A percentile compares a stretch with the other conserved stretches of the same genome.
Evolutionary conservation across 768 basidiomycete genomes (phyloP).

Genomic region (Boletellus sp.): DNA sequence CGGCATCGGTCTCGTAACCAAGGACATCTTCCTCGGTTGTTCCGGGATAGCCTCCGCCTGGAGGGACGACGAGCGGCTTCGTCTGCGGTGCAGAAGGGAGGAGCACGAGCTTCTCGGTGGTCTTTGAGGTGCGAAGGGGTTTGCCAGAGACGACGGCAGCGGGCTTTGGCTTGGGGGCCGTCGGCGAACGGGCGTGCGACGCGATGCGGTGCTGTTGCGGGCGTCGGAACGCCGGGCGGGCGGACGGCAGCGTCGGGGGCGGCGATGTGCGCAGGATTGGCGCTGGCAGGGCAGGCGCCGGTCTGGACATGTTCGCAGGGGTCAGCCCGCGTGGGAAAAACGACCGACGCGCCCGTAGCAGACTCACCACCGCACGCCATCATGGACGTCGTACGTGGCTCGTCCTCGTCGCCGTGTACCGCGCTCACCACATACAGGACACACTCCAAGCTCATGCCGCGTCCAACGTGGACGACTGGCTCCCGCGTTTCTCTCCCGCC

Average conservation of each 20-base stretch:
- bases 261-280: constrained; percentile 12
- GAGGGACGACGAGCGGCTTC: constrained; percentile 47
- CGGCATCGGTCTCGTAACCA: constrained; percentile 64
- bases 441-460: not conserved
- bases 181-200: constrained; percentile 12
- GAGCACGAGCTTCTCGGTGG: constrained; percentile 84
- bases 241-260: constrained; percentile 23
- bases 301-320: constrained; percentile 16
- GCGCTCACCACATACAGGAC: constrained; percentile 14
- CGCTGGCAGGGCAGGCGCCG: not conserved
- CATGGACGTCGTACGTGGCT: constrained; percentile 29
- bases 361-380: no score
- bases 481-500: constrained; percentile 45
- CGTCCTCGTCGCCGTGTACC: not conserved
- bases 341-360: not conserved
- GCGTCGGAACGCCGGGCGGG: constrained; percentile 22
- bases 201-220: constrained; percentile 20
- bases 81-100: constrained; percentile 90
- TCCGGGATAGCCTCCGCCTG: constrained; percentile 11
- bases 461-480: constrained; percentile 24
- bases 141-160: constrained; percentile 35
- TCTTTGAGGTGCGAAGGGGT: constrained; percentile 81
- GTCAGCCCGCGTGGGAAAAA: not conserved
- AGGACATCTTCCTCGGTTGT: constrained; percentile 45
- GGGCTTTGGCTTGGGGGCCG: constrained; percentile 16